Evolutionary conservation across 78 protist species (phyloP).

Genomic region (Protostelium mycophagum): DNA sequence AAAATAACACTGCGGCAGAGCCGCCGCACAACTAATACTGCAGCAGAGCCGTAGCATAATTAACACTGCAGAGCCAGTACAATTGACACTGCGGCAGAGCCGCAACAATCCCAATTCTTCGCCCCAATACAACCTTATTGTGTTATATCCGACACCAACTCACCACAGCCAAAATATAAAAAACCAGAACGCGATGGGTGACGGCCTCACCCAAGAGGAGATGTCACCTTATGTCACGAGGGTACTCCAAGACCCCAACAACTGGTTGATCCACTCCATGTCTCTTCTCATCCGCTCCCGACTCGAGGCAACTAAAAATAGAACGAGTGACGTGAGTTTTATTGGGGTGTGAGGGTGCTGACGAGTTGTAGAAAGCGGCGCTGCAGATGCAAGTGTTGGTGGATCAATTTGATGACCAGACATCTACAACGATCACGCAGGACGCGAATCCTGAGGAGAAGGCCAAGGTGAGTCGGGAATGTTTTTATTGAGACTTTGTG

Average conservation of each 20-base stretch:
- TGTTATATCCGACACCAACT: background rate
- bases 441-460: background rate
- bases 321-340: constrained; percentile 24
- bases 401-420: constrained; percentile 65
- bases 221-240: constrained; percentile 55
- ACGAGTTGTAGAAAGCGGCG: constrained; percentile 9
- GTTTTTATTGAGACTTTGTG: too few species aligned
- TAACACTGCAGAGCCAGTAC: too few species aligned
- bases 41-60: too few species aligned
- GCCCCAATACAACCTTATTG: background rate
- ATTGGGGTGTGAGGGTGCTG: background rate
- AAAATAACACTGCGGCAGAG: too few species aligned
- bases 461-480: background rate
- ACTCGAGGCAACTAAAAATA: constrained; percentile 35
- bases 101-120: background rate
- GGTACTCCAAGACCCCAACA: constrained; percentile 31
- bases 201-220: constrained; percentile 66
- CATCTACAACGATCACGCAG: background rate
- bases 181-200: constrained; percentile 20
- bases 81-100: too few species aligned
- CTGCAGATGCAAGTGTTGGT: constrained; percentile 64
- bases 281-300: constrained; percentile 64
- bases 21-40: too few species aligned
- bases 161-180: constrained; percentile 20
- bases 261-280: constrained; percentile 77